Base-by-base conservation (phyloP, 305 asterid species). In the Solanum chacoense region DNA sequence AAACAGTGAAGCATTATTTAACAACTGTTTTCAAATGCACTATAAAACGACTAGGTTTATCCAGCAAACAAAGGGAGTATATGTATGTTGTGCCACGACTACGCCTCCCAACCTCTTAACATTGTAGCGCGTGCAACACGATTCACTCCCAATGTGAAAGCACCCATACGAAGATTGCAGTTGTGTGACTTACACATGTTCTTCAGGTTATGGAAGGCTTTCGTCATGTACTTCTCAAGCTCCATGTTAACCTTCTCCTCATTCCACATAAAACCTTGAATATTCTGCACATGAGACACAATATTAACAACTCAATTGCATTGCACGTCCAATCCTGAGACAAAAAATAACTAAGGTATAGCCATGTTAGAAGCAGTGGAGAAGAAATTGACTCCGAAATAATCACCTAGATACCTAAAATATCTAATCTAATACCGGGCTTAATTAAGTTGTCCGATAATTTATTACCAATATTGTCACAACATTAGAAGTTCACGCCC, bases 111-210 rank as follows among this genome's bases (percentile, higher is more conserved):
- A 55, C 99, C 99, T 91, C 99, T 94, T 77, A 95, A 90, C 11
- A 90, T 55, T 20, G 98, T 96, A 36, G 99, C 98, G 5, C 98
- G 96, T 3, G 99, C 99, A 85, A 97, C 99, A 13, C 99, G 98
- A 91, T 93, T 94, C 85, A 97, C 98, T 11, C 99, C 99, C 85
- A 97, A 88, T 0, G 98, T 94, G 78, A 97, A 96, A 13, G 99
- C 99, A 11, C 99, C 99, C 99, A 97, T 97, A n/a, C 99, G 96
- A 80, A 97, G 97, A 91, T 94, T 95, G 95, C 99, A 97, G 42
- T 93, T 85, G 87, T 95, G 96, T 3, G 93, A 73, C 90, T 93
- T 91, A 81, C 99, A 96, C 97, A 95, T 87, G 90, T 74, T 87
- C 93, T 94, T 96, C 88, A 97, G 94, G 87, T 95, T 93, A 22